Conservation (phyloP, 768 basidiomycete genomes). For the Kwoniella dejecticola region DNA sequence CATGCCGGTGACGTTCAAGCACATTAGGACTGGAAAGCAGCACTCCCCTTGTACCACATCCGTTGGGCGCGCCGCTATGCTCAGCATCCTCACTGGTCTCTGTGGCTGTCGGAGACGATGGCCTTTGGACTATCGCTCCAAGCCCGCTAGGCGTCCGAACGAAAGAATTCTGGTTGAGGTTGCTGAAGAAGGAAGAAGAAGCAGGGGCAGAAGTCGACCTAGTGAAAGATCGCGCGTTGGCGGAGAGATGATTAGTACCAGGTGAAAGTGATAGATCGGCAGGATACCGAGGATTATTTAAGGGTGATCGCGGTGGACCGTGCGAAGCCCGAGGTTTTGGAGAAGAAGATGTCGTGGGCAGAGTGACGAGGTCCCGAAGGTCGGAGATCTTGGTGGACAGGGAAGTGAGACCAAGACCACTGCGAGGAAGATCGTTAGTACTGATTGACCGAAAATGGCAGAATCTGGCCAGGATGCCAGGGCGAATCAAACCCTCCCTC, state of each 20-base stretch:
- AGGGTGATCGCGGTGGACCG: conserved; percentile 17
- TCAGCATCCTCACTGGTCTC: conserved; percentile 26
- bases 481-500: conserved; percentile 13
- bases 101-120: conserved; percentile 26
- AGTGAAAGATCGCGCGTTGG: conserved; percentile 34
- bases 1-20: neutral
- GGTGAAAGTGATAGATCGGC: conserved; percentile 28
- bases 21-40: conserved; percentile 20
- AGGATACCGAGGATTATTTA: conserved; percentile 7
- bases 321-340: conserved; percentile 13
- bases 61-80: neutral
- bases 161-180: neutral
- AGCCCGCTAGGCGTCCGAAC: conserved; percentile 31
- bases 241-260: conserved; percentile 25
- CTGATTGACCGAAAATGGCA: conserved; percentile 5
- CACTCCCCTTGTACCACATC: neutral
- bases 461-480: neutral
- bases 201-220: conserved; percentile 39
- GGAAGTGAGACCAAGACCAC: conserved; percentile 31
- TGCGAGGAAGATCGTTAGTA: too few relatives aligned
- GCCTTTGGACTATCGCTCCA: neutral
- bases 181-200: conserved; percentile 18
- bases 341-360: conserved; percentile 27
- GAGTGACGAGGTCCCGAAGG: conserved; percentile 47
- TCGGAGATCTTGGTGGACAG: conserved; percentile 48